Conservation (phyloP, 495 filamentous ascomycete species). For the Haplographium delicatum region DNA sequence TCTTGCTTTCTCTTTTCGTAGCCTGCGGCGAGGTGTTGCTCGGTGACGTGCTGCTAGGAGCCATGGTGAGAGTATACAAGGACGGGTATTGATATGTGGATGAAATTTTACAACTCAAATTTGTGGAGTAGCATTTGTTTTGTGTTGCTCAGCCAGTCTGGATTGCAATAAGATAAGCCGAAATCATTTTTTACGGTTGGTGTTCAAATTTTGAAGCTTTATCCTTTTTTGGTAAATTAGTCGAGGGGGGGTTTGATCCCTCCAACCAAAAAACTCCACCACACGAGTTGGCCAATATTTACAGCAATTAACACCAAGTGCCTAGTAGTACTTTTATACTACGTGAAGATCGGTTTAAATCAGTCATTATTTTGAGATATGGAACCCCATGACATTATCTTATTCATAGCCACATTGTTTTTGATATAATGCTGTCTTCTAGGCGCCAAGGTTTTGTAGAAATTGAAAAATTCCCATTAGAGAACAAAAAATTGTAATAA, state of each 20-base stretch:
- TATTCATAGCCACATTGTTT: too few relatives aligned
- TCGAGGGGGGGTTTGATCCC: conserved; percentile 17
- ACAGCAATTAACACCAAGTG: too few relatives aligned
- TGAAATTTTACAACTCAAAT: neutral
- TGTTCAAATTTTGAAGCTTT: conserved; percentile 9
- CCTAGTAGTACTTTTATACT: too few relatives aligned
- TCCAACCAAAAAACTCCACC: too few relatives aligned
- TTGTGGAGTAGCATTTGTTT: neutral
- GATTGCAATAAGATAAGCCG: neutral
- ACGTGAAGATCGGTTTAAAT: too few relatives aligned
- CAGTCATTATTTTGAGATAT: too few relatives aligned
- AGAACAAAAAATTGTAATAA: too few relatives aligned
- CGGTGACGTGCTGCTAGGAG: conserved; percentile 4
- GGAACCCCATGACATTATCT: too few relatives aligned
- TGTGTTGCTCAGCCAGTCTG: neutral
- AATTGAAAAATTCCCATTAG: too few relatives aligned
- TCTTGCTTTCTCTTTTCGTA: neutral
- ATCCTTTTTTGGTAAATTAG: conserved; percentile 16
- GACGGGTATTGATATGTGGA: neutral
- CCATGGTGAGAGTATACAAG: neutral
- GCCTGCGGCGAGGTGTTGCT: neutral
- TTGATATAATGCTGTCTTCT: too few relatives aligned
- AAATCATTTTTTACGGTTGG: neutral
- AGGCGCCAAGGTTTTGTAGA: too few relatives aligned
- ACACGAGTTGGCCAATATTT: too few relatives aligned